These are phyloP conservation scores for Scheffersomyces segobiensis DNA, from an alignment of 1,139 yeast genomes.

Conservation along the genomic window DNA sequence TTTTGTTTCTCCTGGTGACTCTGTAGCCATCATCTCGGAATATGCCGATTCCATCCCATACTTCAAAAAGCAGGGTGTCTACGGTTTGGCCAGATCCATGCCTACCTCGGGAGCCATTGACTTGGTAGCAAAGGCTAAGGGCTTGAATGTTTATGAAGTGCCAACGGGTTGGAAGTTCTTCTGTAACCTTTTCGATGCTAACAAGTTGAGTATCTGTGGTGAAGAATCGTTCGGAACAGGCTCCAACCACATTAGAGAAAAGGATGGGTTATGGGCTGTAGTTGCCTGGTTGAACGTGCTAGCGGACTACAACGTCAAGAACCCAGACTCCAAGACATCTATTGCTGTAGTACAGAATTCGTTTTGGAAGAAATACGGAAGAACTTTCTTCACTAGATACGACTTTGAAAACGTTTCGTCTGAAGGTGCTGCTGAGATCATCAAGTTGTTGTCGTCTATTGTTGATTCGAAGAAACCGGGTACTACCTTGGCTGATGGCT, in stretches of 20 bases:
- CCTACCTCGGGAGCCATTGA: slow-evolving; percentile 96
- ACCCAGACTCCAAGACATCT: slow-evolving; percentile 60
- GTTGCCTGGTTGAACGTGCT: slow-evolving; percentile 95
- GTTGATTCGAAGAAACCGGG: slow-evolving; percentile 42
- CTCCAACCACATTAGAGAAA: slow-evolving; percentile 94
- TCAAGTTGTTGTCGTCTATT: slow-evolving; percentile 51
- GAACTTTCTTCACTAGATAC: slow-evolving; percentile 96
- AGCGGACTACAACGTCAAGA: slow-evolving; percentile 69
- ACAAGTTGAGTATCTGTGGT: slow-evolving; percentile 93
- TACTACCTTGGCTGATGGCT: slow-evolving; percentile 43
- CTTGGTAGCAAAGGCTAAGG: slow-evolving; percentile 79
- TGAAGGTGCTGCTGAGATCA: slow-evolving; percentile 73
- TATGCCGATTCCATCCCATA: slow-evolving; percentile 88
- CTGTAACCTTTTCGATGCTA: slow-evolving; percentile 91
- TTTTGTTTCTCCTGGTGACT: slow-evolving; percentile 97
- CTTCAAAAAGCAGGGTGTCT: slow-evolving; percentile 80
- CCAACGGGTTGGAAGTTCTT: slow-evolving; percentile 99
- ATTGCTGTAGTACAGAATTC: slow-evolving; percentile 78
- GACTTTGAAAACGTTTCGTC: slow-evolving; percentile 84
- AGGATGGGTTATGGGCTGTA: slow-evolving; percentile 98
- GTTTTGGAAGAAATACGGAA: slow-evolving; percentile 92
- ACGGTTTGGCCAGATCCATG: slow-evolving; percentile 97
- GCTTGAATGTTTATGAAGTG: slow-evolving; percentile 82
- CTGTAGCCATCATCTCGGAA: slow-evolving; percentile 96
- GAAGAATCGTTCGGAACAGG: slow-evolving; percentile 99